These are phyloP conservation scores for Crithidia expoeki DNA, from an alignment of 208 protist genomes.

Conservation along the genomic window DNA sequence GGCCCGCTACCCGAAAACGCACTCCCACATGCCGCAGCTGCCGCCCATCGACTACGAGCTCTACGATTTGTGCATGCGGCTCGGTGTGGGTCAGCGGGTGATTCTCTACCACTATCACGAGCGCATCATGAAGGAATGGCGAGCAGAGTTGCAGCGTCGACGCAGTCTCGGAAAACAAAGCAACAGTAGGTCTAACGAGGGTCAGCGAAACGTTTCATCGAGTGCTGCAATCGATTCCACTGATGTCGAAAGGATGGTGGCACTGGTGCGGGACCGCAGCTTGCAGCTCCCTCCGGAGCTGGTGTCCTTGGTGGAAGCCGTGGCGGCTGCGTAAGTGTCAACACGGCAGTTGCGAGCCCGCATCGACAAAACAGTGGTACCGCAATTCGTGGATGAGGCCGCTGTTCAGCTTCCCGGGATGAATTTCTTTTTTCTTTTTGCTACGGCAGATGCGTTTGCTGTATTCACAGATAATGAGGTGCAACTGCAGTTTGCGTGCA, in stretches of 20 bases:
- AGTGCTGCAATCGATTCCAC: constrained; percentile 16
- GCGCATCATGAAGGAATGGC: constrained; percentile 76
- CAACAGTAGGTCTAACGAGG: neutral
- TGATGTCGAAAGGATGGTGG: constrained; percentile 65
- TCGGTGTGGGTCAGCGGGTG: constrained; percentile 50
- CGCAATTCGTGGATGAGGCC: too few relatives aligned
- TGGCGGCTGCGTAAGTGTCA: constrained; percentile 22
- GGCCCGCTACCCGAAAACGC: constrained; percentile 61
- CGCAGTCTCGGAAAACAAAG: constrained; percentile 3
- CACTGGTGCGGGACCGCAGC: constrained; percentile 68
- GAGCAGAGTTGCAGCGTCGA: constrained; percentile 46
- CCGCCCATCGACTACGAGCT: constrained; percentile 87
- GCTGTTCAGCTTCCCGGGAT: too few relatives aligned
- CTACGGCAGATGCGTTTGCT: too few relatives aligned
- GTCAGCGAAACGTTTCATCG: neutral
- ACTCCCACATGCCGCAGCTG: constrained; percentile 52
- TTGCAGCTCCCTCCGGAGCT: constrained; percentile 79
- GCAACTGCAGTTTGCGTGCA: neutral
- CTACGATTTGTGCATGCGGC: constrained; percentile 67
- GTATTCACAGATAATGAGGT: neutral
- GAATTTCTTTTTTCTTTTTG: too few relatives aligned
- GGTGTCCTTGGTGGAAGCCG: constrained; percentile 60
- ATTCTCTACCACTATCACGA: constrained; percentile 78
- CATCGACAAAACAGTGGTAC: too few relatives aligned
- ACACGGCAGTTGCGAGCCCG: neutral